Evolutionary conservation across 2,329 filamentous ascomycete species (phyloP).

Genomic region (Paramyrothecium sp.): DNA sequence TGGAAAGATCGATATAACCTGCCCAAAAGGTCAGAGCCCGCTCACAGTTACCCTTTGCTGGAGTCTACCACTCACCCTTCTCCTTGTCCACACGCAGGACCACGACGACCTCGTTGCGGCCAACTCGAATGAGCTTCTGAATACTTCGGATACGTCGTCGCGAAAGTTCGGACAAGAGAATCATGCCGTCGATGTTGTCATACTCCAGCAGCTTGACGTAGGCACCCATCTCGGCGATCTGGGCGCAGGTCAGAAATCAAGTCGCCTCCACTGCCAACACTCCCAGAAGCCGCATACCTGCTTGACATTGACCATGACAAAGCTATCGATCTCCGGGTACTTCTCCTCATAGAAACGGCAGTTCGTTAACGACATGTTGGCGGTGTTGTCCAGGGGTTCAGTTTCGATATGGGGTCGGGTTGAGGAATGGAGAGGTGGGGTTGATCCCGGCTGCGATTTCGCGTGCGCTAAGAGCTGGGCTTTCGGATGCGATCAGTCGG

Average conservation of each 20-base stretch:
- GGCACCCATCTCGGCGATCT: constrained; percentile 99
- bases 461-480: constrained; percentile 16
- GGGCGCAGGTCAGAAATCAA: constrained; percentile 15
- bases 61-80: constrained; percentile 63
- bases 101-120: constrained; percentile 97
- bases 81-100: constrained; percentile 99
- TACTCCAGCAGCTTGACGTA: constrained; percentile 99
- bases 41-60: constrained; percentile 13
- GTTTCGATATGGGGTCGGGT: constrained; percentile 16
- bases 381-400: constrained; percentile 34
- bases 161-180: constrained; percentile 94
- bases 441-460: constrained; percentile 21
- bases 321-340: constrained; percentile 93
- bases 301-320: constrained; percentile 99
- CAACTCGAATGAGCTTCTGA: constrained; percentile 97
- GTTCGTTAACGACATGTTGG: constrained; percentile 91
- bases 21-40: constrained; percentile 13
- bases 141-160: constrained; percentile 98
- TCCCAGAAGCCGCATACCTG: constrained; percentile 58
- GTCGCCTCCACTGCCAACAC: constrained; percentile 1
- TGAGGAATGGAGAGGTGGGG: constrained; percentile 27
- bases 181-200: constrained; percentile 99
- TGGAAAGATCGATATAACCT: constrained; percentile 96
- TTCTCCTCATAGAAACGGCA: constrained; percentile 98
- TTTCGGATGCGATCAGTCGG: constrained; percentile 9